Conservation (phyloP, 2,329 filamentous ascomycete species). For the Fusarium nematophilum region DNA sequence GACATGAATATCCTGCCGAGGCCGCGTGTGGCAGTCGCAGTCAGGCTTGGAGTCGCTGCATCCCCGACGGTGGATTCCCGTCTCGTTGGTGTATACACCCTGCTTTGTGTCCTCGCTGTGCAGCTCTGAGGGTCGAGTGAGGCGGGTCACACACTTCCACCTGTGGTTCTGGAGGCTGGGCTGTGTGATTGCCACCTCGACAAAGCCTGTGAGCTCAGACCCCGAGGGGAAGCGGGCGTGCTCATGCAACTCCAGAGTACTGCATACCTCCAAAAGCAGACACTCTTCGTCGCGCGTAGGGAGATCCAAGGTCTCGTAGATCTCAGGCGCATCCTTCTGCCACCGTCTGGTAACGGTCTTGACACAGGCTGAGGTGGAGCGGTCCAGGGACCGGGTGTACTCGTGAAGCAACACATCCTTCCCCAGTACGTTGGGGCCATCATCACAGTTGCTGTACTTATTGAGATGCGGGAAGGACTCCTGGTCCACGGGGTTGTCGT, state of each 20-base stretch:
- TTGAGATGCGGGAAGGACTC: constrained; percentile 67
- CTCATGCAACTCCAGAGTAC: constrained; percentile 69
- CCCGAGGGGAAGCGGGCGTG: constrained; percentile 67
- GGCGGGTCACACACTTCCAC: constrained; percentile 70
- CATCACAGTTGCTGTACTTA: constrained; percentile 64
- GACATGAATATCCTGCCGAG: constrained; percentile 63
- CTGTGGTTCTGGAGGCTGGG: constrained; percentile 64
- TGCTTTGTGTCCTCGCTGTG: constrained; percentile 57
- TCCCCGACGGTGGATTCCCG: constrained; percentile 64
- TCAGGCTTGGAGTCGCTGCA: constrained; percentile 60
- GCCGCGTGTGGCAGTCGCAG: constrained; percentile 63
- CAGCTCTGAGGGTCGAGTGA: constrained; percentile 68
- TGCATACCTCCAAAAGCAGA: constrained; percentile 72
- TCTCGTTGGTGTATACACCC: constrained; percentile 61
- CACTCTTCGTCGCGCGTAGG: constrained; percentile 62
- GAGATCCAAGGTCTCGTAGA: constrained; percentile 64
- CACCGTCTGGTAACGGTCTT: constrained; percentile 66
- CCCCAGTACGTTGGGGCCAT: constrained; percentile 61
- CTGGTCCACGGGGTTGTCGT: constrained; percentile 56
- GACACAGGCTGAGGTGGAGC: constrained; percentile 66
- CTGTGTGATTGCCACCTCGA: constrained; percentile 68
- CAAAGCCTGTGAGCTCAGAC: constrained; percentile 69
- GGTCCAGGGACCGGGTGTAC: constrained; percentile 65
- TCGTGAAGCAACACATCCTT: constrained; percentile 68
- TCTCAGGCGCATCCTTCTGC: constrained; percentile 68